Conservation (phyloP, 768 basidiomycete genomes). For the Agaricus subrufescens region DNA sequence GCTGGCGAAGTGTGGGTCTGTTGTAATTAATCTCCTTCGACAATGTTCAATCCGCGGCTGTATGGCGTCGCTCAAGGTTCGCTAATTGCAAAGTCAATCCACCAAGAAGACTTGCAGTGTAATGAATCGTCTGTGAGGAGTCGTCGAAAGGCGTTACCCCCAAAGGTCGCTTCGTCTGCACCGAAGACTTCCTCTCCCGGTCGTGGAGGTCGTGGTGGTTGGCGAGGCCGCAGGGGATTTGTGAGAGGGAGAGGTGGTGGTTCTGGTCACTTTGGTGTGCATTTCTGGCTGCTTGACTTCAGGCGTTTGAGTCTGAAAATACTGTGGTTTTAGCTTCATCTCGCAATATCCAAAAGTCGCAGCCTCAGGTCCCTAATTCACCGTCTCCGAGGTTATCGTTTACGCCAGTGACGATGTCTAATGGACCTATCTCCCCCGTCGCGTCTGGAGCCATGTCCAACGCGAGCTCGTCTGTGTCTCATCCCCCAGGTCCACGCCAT, state of each 20-base stretch:
- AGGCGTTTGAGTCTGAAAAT: not conserved
- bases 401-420: too few relatives aligned
- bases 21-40: too few relatives aligned
- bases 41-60: constrained; percentile 9
- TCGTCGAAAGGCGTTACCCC: not conserved
- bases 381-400: not conserved
- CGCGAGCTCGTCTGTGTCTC: too few relatives aligned
- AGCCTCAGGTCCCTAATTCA: not conserved
- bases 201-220: not conserved
- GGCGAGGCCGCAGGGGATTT: not conserved
- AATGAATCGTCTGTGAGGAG: not conserved
- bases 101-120: constrained; percentile 6
- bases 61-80: constrained; percentile 3
- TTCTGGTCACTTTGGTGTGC: not conserved
- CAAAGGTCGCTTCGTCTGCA: not conserved
- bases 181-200: not conserved
- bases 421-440: too few relatives aligned
- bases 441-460: too few relatives aligned
- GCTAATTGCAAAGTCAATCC: not conserved
- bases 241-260: not conserved
- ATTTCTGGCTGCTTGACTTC: not conserved
- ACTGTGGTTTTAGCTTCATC: not conserved
- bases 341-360: not conserved
- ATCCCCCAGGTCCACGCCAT: not conserved
- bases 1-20: too few relatives aligned